Base-by-base conservation (phyloP, 768 basidiomycete species). In the Lanmaoa rubissima region DNA sequence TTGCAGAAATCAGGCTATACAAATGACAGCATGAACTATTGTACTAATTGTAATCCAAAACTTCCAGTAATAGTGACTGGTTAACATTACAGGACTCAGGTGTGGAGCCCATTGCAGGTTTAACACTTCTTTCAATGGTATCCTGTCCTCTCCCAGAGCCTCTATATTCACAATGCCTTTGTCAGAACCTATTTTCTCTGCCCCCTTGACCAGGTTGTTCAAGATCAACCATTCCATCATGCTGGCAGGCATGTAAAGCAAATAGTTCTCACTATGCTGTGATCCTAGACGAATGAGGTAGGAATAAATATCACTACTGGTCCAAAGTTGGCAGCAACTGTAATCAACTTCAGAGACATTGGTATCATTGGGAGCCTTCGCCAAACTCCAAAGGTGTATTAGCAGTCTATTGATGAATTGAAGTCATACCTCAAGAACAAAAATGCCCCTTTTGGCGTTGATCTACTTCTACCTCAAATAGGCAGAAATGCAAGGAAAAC, bases 331-430 rank as follows among this genome's bases (percentile, higher is more conserved):
- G 92, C 92, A 19, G 93, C 92, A 21, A 84, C 90, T 1, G 91
- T 94, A n/a, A 91, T 90, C n/a, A 94, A 94, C 65, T 83, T 92
- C 21, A 92, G 86, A 62, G 90, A 89, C 6, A 85, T 90, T 61
- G 94, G 94, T 19, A 90, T 94, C 64, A 93, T 95, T 61, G 94
- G 92, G 4, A 94, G 93, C 35, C 71, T 90, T 44, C 80, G 82
- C 38, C 87, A 88, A 65, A 88, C 78, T 50, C 90, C 88, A 21
- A 85, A 83, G 63, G 80, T 89, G 63, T 82, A 92, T 24, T 78
- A 82, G 60, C 76, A 79, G 28, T 79, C 78, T 17, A 89, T 90
- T 47, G 78, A 85, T 24, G 88, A 92, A 64, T 72, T 94, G 63
- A 93, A 92, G 74, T 78, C 76, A 36, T 74, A 84, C 65, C 77